Evolutionary conservation across 2,329 filamentous ascomycete species (phyloP).

Genomic region (Nemania sp.): DNA sequence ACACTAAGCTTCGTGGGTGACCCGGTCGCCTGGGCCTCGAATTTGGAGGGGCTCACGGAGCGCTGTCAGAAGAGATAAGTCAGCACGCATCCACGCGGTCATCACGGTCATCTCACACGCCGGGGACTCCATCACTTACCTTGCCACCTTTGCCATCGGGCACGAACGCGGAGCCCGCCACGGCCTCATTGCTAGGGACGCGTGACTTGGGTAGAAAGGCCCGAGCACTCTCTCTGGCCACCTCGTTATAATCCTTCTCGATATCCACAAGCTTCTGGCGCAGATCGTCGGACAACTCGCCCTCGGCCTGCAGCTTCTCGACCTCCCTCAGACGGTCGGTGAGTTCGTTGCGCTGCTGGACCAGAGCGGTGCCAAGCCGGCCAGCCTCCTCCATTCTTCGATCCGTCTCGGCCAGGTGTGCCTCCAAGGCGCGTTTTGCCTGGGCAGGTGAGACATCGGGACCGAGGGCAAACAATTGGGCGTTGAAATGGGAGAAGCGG

Average conservation of each 20-base stretch:
- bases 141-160: slow-evolving; percentile 57
- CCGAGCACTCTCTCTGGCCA: slow-evolving; percentile 85
- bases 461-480: slow-evolving; percentile 76
- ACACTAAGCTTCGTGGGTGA: slow-evolving; percentile 90
- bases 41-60: slow-evolving; percentile 74
- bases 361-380: slow-evolving; percentile 78
- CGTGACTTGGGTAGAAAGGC: slow-evolving; percentile 87
- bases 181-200: slow-evolving; percentile 70
- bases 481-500: slow-evolving; percentile 83
- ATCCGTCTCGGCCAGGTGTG: slow-evolving; percentile 90
- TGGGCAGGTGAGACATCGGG: slow-evolving; percentile 80
- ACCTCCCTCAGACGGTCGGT: slow-evolving; percentile 83
- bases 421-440: slow-evolving; percentile 85
- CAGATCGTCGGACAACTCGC: slow-evolving; percentile 80
- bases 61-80: slow-evolving; percentile 52
- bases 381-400: slow-evolving; percentile 89
- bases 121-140: slow-evolving; percentile 46
- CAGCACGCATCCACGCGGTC: slow-evolving; percentile 11
- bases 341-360: slow-evolving; percentile 85
- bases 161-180: slow-evolving; percentile 56
- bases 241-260: slow-evolving; percentile 93
- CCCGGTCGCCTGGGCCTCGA: slow-evolving; percentile 80
- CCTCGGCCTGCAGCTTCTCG: slow-evolving; percentile 74
- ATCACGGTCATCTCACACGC: background rate
- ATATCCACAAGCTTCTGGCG: slow-evolving; percentile 82